These are phyloP conservation scores for Xylaria sp. DNA, from an alignment of 495 filamentous ascomycete genomes.

Conservation along the genomic window DNA sequence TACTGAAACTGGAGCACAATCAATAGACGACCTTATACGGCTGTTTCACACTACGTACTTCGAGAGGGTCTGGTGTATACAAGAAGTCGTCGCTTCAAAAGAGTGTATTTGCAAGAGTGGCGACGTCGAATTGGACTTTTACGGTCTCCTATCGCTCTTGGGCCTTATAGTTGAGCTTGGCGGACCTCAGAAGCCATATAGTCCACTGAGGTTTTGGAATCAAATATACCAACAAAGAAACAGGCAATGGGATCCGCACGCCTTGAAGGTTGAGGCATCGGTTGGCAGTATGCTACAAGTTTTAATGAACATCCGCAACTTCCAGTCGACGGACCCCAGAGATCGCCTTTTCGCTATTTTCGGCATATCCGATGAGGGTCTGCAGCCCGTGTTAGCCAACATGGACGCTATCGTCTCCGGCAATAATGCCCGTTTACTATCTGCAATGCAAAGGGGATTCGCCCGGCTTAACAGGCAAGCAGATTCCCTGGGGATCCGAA, in stretches of 20 bases:
- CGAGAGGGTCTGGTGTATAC: conserved; percentile 29
- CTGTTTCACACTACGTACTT: conserved; percentile 27
- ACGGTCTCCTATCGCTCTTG: conserved; percentile 13
- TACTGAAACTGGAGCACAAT: not conserved
- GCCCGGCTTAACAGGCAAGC: not conserved
- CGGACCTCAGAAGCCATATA: conserved; percentile 17
- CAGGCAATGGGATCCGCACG: conserved; percentile 6
- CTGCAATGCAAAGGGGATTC: conserved; percentile 5
- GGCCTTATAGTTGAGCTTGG: conserved; percentile 9
- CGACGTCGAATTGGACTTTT: conserved; percentile 27
- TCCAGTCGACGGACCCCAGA: conserved; percentile 24
- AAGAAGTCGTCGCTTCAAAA: conserved; percentile 30
- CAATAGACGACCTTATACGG: conserved; percentile 9
- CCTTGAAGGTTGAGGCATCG: conserved; percentile 11
- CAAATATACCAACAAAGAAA: conserved; percentile 14
- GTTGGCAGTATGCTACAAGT: conserved; percentile 22
- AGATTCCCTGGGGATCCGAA: not conserved
- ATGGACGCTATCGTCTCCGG: not conserved
- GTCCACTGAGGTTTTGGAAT: conserved; percentile 20
- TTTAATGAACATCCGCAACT: conserved; percentile 23
- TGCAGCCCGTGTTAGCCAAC: conserved; percentile 14
- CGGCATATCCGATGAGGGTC: conserved; percentile 26
- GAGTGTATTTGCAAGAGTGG: conserved; percentile 29
- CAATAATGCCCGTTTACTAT: conserved; percentile 2
- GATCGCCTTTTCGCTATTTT: conserved; percentile 25